phyloP scores from a whole-genome alignment of 1,284 basidiomycete species.

The Vanrija sp. region DNA sequence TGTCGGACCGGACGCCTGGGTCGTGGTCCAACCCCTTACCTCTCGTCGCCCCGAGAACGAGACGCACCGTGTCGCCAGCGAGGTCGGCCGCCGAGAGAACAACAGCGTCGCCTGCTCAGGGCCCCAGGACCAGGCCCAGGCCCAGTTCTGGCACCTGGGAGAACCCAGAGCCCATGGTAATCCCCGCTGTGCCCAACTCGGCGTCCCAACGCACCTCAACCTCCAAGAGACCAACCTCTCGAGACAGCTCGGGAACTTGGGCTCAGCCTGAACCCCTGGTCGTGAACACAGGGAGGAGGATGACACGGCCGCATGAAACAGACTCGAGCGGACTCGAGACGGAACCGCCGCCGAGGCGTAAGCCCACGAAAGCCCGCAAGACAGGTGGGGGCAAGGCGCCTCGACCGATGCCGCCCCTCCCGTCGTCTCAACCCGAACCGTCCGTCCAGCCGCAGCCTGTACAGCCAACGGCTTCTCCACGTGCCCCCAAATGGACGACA shows the following conservation, averaged over 20 bases:
- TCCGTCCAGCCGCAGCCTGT: too few species aligned
- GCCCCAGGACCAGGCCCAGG: not conserved
- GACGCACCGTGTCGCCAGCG: too few species aligned
- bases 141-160: conserved; percentile 10
- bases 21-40: conserved; percentile 2
- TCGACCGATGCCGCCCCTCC: too few species aligned
- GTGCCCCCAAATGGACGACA: too few species aligned
- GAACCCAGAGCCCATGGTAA: conserved; percentile 7
- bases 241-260: not conserved
- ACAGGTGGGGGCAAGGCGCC: not conserved
- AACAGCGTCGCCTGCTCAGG: not conserved
- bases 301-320: too few species aligned
- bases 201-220: not conserved
- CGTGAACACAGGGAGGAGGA: not conserved
- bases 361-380: conserved; percentile 1
- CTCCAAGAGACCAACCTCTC: too few species aligned
- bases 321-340: not conserved
- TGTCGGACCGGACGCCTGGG: not conserved
- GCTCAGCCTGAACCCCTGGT: not conserved
- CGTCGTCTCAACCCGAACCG: too few species aligned
- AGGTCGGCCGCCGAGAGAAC: not conserved
- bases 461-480: too few species aligned
- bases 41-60: not conserved
- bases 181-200: not conserved
- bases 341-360: not conserved